Conservation (phyloP, 352 stramenopile species). For the Phytopythium mirpurense region DNA sequence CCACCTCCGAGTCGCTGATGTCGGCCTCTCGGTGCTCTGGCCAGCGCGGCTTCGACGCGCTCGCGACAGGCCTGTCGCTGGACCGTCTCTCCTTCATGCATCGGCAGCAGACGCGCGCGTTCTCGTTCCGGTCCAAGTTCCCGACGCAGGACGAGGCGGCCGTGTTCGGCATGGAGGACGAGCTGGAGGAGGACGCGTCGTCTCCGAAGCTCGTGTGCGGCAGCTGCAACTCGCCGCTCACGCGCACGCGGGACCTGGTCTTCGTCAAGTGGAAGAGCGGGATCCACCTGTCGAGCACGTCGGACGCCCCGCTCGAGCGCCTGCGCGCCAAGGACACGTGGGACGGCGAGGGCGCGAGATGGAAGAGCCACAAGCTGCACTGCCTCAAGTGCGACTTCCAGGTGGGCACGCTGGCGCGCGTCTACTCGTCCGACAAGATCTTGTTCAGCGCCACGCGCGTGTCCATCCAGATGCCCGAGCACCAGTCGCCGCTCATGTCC, state of each 20-base stretch:
- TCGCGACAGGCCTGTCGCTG: background rate
- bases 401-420: constrained; percentile 49
- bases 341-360: constrained; percentile 23
- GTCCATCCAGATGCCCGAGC: constrained; percentile 65
- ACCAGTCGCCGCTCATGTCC: constrained; percentile 66
- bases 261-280: constrained; percentile 77
- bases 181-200: constrained; percentile 24
- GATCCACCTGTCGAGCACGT: constrained; percentile 67
- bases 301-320: constrained; percentile 53
- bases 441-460: constrained; percentile 62
- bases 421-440: constrained; percentile 67
- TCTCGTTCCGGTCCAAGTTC: constrained; percentile 53
- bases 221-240: constrained; percentile 62
- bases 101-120: constrained; percentile 11
- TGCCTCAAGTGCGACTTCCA: constrained; percentile 62
- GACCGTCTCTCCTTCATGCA: background rate
- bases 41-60: constrained; percentile 3
- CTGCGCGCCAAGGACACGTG: constrained; percentile 38
- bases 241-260: constrained; percentile 55
- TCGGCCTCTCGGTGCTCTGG: constrained; percentile 8
- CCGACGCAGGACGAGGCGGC: constrained; percentile 47
- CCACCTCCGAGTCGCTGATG: background rate
- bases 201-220: constrained; percentile 54
- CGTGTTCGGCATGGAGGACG: constrained; percentile 27
- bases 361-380: constrained; percentile 65